These are phyloP conservation scores for Phaseolus coccineus DNA, from an alignment of 331 rosid species.

Conservation along the genomic window DNA sequence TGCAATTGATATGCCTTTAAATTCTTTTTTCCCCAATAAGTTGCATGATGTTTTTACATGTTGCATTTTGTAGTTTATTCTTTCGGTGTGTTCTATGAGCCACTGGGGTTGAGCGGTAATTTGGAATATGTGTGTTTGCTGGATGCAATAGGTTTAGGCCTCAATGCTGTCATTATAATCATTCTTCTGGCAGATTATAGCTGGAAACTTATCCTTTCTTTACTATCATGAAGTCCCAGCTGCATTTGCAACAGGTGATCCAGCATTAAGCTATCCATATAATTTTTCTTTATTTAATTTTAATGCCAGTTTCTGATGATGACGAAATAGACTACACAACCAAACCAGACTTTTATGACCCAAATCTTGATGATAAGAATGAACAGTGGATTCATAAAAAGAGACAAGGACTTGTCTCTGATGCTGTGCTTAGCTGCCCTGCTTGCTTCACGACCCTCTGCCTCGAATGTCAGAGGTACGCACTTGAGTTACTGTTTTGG, in stretches of 20 bases:
- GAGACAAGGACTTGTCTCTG: constrained; percentile 64
- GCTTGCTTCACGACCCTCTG: constrained; percentile 87
- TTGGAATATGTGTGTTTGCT: constrained; percentile 7
- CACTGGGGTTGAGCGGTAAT: not conserved
- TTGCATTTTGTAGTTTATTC: constrained; percentile 28
- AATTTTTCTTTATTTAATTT: constrained; percentile 30
- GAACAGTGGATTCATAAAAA: constrained; percentile 78
- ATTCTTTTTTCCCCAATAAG: not conserved
- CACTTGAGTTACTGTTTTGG: not conserved
- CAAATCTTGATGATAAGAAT: constrained; percentile 70
- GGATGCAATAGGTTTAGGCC: constrained; percentile 3
- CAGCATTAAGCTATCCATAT: constrained; percentile 18
- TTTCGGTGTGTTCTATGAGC: not conserved
- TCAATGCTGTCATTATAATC: not conserved
- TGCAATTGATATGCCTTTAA: not conserved
- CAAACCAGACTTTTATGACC: constrained; percentile 83
- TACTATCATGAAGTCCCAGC: not conserved
- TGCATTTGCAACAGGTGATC: constrained; percentile 13
- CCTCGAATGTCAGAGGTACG: constrained; percentile 81
- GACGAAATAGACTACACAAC: constrained; percentile 83
- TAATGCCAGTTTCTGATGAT: constrained; percentile 74
- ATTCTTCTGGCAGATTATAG: not conserved
- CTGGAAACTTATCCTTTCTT: not conserved
- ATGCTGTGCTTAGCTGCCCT: constrained; percentile 89
- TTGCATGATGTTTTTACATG: not conserved